Percentiles rank a stretch among this genome's conserved stretches.
Evolutionary conservation across 768 basidiomycete species (phyloP).

Genomic region (Leucocoprinus birnbaumii): DNA sequence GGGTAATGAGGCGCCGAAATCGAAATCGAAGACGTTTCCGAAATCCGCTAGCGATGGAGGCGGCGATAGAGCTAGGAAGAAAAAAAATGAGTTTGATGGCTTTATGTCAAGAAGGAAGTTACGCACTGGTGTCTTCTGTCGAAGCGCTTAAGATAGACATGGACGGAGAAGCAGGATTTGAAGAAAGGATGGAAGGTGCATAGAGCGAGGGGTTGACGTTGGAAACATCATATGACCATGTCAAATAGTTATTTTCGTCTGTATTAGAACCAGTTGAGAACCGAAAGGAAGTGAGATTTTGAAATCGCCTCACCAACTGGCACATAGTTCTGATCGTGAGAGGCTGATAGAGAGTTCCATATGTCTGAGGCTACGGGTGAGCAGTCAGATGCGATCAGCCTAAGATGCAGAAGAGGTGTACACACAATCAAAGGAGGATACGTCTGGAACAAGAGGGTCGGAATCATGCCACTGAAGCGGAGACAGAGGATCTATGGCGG

Average conservation of each 20-base stretch:
- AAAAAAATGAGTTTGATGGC: constrained; percentile 6
- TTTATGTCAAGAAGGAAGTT: constrained; percentile 1
- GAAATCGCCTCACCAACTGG: neutral
- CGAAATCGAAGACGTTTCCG: constrained; percentile 29
- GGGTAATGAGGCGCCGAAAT: constrained; percentile 23
- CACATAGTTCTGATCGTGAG: neutral
- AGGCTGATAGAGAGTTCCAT: constrained; percentile 1
- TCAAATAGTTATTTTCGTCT: constrained; percentile 20
- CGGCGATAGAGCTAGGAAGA: constrained; percentile 26
- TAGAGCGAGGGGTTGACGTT: constrained; percentile 20
- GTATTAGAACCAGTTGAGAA: neutral
- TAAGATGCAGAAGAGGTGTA: neutral
- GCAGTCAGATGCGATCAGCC: neutral
- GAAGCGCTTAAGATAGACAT: constrained; percentile 28
- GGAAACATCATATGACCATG: constrained; percentile 26
- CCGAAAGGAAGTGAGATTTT: neutral
- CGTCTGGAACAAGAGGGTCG: constrained; percentile 20
- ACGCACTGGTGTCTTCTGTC: constrained; percentile 30
- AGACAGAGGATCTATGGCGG: constrained; percentile 17
- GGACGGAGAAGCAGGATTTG: constrained; percentile 22
- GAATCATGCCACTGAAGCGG: constrained; percentile 23
- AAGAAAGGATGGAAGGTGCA: constrained; percentile 4
- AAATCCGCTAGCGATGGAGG: constrained; percentile 29
- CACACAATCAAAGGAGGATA: constrained; percentile 21
- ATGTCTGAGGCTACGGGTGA: neutral